These are phyloP conservation scores for Apophysomyces trapeziformis DNA, from an alignment of 371 early-diverging fungal genomes.

Conservation along the genomic window DNA sequence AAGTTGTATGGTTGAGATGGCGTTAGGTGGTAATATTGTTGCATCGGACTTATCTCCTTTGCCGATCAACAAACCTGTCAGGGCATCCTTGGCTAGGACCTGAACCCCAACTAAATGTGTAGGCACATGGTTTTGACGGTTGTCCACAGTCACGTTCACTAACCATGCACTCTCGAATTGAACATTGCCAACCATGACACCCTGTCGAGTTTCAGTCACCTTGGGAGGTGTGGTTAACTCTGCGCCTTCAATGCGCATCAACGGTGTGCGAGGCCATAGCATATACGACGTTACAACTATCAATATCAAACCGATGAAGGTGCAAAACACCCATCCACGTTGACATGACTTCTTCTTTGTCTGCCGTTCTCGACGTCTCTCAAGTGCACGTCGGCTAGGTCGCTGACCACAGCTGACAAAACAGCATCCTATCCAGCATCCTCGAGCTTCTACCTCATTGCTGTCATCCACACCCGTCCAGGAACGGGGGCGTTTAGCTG, in stretches of 20 bases:
- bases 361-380: slow-evolving; percentile 5
- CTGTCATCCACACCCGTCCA: slow-evolving; percentile 1
- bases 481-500: slow-evolving; percentile 13
- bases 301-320: slow-evolving; percentile 34
- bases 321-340: slow-evolving; percentile 41
- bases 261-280: slow-evolving; percentile 48
- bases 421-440: slow-evolving; percentile 50
- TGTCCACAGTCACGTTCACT: slow-evolving; percentile 49
- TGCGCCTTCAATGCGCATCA: slow-evolving; percentile 55
- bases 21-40: slow-evolving; percentile 29
- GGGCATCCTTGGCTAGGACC: slow-evolving; percentile 42
- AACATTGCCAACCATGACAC: slow-evolving; percentile 45
- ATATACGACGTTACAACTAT: slow-evolving; percentile 28
- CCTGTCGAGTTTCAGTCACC: slow-evolving; percentile 41
- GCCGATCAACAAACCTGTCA: slow-evolving; percentile 46
- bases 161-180: slow-evolving; percentile 51
- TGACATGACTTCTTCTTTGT: slow-evolving; percentile 14
- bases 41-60: slow-evolving; percentile 31
- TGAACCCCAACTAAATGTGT: slow-evolving; percentile 35
- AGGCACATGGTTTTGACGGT: slow-evolving; percentile 45
- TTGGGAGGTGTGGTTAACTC: slow-evolving; percentile 36
- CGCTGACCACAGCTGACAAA: slow-evolving; percentile 37
- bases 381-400: slow-evolving; percentile 14
- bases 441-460: slow-evolving; percentile 14
- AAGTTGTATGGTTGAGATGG: slow-evolving; percentile 41